Evolutionary conservation across 1,139 yeast species (phyloP).

Genomic region (Meyerozyma sp.): DNA sequence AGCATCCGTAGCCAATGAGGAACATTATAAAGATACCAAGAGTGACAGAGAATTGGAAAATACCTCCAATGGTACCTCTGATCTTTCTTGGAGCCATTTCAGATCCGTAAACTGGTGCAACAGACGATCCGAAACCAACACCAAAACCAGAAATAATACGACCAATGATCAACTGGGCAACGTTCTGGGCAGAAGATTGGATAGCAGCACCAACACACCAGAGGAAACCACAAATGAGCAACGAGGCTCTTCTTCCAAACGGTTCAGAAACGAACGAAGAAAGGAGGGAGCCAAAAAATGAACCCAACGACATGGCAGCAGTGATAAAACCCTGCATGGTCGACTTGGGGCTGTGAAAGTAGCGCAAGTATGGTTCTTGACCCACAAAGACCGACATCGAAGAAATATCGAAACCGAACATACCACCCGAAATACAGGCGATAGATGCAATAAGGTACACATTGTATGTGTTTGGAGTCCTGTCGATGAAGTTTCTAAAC

Average conservation of each 20-base stretch:
- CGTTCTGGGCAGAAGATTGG: slow-evolving; percentile 25
- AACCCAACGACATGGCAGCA: slow-evolving; percentile 55
- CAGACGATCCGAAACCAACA: slow-evolving; percentile 55
- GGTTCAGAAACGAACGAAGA: slow-evolving; percentile 50
- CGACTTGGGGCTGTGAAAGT: slow-evolving; percentile 43
- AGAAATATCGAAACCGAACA: slow-evolving; percentile 67
- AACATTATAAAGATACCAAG: slow-evolving; percentile 37
- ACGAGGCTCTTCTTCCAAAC: slow-evolving; percentile 54
- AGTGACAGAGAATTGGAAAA: slow-evolving; percentile 39
- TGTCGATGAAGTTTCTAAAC: slow-evolving; percentile 29
- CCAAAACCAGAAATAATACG: slow-evolving; percentile 53
- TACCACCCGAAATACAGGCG: slow-evolving; percentile 52
- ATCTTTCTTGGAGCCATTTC: slow-evolving; percentile 49
- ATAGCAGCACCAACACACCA: slow-evolving; percentile 34
- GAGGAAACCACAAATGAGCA: slow-evolving; percentile 42
- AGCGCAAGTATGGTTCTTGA: slow-evolving; percentile 32
- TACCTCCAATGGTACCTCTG: slow-evolving; percentile 47
- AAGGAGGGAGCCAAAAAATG: slow-evolving; percentile 50
- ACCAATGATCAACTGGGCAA: slow-evolving; percentile 39
- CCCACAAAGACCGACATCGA: slow-evolving; percentile 61
- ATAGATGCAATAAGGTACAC: slow-evolving; percentile 40
- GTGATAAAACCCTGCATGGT: slow-evolving; percentile 56
- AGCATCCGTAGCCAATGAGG: slow-evolving; percentile 33
- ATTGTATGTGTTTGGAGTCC: slow-evolving; percentile 38
- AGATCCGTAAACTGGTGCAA: slow-evolving; percentile 54